phyloP scores from a whole-genome alignment of 2,329 filamentous ascomycete genomes.

The Clarireedia sp. region DNA sequence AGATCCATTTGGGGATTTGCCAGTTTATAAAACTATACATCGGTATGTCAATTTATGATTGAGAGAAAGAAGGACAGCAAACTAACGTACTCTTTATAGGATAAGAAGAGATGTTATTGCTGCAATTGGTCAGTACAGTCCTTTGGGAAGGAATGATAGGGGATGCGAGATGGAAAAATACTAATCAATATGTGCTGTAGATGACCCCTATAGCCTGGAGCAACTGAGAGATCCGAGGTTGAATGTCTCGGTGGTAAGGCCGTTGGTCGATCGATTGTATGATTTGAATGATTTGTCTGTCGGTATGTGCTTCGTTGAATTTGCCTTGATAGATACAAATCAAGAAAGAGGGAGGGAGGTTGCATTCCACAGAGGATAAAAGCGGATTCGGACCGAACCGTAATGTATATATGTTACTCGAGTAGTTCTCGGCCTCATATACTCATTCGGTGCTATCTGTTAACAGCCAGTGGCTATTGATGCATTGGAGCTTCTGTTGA shows the following conservation, averaged over 20 bases:
- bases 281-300: slow-evolving; percentile 73
- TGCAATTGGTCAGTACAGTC: slow-evolving; percentile 49
- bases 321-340: not conserved
- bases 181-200: slow-evolving; percentile 27
- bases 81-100: slow-evolving; percentile 14
- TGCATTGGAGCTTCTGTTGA: not conserved
- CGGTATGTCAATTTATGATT: slow-evolving; percentile 31
- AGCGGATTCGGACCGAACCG: too few species aligned
- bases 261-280: slow-evolving; percentile 77
- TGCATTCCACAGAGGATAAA: too few species aligned
- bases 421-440: not conserved
- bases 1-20: slow-evolving; percentile 39
- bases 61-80: not conserved
- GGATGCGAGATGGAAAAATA: not conserved
- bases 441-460: not conserved
- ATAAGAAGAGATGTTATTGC: slow-evolving; percentile 56
- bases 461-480: not conserved
- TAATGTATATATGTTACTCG: not conserved
- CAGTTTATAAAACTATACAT: slow-evolving; percentile 73
- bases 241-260: slow-evolving; percentile 65
- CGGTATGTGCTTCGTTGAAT: slow-evolving; percentile 36
- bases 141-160: slow-evolving; percentile 43
- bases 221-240: slow-evolving; percentile 75
- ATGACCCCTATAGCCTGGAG: slow-evolving; percentile 61
- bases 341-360: too few species aligned